Percentiles rank a stretch among this genome's conserved stretches.
These are phyloP conservation scores for Ophiocordyceps camponoti-saundersi DNA, from an alignment of 2,329 filamentous ascomycete genomes.

Conservation along the genomic window DNA sequence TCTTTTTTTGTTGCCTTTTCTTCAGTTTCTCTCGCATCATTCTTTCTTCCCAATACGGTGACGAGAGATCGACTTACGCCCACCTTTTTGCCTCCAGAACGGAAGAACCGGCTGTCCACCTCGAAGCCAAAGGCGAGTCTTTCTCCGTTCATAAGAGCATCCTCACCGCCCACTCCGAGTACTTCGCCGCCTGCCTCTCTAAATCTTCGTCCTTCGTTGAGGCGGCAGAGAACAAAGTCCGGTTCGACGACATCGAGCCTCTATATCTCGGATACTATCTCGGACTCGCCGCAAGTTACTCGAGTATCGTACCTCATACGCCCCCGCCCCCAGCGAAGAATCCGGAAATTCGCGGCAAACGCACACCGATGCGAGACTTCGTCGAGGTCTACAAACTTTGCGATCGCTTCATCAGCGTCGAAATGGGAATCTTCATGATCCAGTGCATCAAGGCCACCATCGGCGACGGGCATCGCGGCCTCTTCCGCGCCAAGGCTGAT, in stretches of 20 bases:
- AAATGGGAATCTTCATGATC: slow-evolving; percentile 13
- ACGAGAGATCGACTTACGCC: not conserved
- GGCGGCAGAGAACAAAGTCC: slow-evolving; percentile 9
- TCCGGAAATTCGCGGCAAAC: slow-evolving; percentile 2
- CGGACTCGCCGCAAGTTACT: slow-evolving; percentile 16
- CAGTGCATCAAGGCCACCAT: slow-evolving; percentile 13
- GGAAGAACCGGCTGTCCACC: slow-evolving; percentile 12
- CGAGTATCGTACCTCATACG: slow-evolving; percentile 13
- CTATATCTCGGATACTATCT: slow-evolving; percentile 16
- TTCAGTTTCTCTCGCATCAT: too few species aligned
- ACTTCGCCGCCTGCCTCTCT: slow-evolving; percentile 13
- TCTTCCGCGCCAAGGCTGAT: slow-evolving; percentile 12
- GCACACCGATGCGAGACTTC: slow-evolving; percentile 13
- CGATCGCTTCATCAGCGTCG: slow-evolving; percentile 15
- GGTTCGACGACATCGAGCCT: slow-evolving; percentile 16
- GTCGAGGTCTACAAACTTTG: slow-evolving; percentile 20
- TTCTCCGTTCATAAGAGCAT: slow-evolving; percentile 14
- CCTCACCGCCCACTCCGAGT: slow-evolving; percentile 15
- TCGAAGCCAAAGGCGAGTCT: slow-evolving; percentile 7
- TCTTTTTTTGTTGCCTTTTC: too few species aligned
- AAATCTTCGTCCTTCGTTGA: slow-evolving; percentile 11
- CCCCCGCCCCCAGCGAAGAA: slow-evolving; percentile 3
- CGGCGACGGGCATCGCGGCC: slow-evolving; percentile 14
- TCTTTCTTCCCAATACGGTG: not conserved
- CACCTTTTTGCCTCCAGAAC: slow-evolving; percentile 1